phyloP scores from a whole-genome alignment of 345 rosid species.

The Sisymbrium altissimum region DNA sequence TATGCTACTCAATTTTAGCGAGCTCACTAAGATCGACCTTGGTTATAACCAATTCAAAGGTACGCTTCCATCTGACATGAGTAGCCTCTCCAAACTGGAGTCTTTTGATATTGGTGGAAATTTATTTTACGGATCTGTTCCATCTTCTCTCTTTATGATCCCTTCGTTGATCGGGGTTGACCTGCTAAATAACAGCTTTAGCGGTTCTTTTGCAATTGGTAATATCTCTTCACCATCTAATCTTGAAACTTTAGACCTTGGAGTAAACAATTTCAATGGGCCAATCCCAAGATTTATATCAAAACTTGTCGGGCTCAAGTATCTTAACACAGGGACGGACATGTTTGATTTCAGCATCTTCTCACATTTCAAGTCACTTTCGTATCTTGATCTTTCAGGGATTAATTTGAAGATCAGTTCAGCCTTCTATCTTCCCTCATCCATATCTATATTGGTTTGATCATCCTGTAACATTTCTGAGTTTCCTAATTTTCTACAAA shows the following conservation, averaged over 20 bases:
- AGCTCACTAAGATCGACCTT: not conserved
- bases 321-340: too few species aligned
- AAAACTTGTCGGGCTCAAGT: not conserved
- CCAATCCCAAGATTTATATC: constrained; percentile 22
- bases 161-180: not conserved
- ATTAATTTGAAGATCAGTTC: too few species aligned
- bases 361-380: too few species aligned
- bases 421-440: too few species aligned
- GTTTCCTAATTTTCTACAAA: too few species aligned
- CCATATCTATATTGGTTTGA: too few species aligned
- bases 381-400: too few species aligned
- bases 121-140: not conserved
- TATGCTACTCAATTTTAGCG: not conserved
- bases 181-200: not conserved
- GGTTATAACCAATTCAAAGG: not conserved
- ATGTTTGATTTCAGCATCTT: too few species aligned
- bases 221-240: constrained; percentile 11
- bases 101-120: not conserved
- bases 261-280: constrained; percentile 31
- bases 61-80: constrained; percentile 19
- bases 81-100: not conserved
- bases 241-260: not conserved
- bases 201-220: not conserved
- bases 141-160: constrained; percentile 8
- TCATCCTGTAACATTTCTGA: too few species aligned